Percentiles rank a stretch among this genome's conserved stretches.
phyloP scores from a whole-genome alignment of 139 green algal genomes.

The Coelastrella sp. region DNA sequence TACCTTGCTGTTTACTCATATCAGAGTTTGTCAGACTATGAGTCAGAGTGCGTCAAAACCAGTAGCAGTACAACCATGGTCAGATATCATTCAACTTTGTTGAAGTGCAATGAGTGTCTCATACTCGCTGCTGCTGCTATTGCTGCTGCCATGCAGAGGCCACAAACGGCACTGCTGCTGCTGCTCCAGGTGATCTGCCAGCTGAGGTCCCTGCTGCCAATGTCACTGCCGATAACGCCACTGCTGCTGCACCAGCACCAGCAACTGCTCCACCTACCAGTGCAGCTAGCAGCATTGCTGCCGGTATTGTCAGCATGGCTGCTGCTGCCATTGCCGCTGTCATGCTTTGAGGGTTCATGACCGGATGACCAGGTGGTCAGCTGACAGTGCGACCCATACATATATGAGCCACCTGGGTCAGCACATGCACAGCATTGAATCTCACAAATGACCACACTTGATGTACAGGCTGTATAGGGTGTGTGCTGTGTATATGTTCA shows the following conservation, averaged over 20 bases:
- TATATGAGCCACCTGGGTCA: too few species aligned
- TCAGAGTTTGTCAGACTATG: too few species aligned
- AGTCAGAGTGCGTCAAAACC: too few species aligned
- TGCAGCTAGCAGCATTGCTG: neutral
- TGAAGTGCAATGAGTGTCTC: too few species aligned
- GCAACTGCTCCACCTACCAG: neutral
- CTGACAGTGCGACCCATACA: neutral
- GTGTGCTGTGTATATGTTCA: too few species aligned
- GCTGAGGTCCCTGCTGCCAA: constrained; percentile 15
- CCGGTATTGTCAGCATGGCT: constrained; percentile 12
- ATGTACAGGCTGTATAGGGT: too few species aligned
- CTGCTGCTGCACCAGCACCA: neutral
- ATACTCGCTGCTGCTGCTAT: neutral
- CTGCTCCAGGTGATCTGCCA: neutral
- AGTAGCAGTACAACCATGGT: too few species aligned
- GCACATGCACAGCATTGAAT: too few species aligned
- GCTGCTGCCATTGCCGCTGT: constrained; percentile 20
- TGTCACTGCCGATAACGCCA: neutral
- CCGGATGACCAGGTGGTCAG: neutral
- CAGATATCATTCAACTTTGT: too few species aligned
- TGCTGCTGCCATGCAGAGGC: neutral
- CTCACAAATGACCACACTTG: too few species aligned
- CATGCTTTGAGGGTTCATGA: constrained; percentile 8
- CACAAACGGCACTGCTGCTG: neutral
- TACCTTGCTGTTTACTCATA: too few species aligned